Evolutionary conservation across 129 eudicot genomes (phyloP).

Genomic region (Rutidosis leptorrhynchoides): DNA sequence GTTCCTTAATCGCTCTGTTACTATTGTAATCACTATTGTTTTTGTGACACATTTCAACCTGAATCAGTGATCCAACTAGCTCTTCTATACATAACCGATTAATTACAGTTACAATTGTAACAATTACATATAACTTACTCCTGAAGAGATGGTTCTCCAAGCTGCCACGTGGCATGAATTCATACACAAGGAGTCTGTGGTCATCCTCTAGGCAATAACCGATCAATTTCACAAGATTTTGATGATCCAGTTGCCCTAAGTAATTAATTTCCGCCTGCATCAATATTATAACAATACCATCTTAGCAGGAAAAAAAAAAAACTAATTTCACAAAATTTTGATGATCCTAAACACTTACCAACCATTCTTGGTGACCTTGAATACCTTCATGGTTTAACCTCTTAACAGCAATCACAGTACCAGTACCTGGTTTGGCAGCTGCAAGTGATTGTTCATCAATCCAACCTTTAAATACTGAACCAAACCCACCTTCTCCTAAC

Average conservation of each 20-base stretch:
- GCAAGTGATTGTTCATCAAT: conserved; percentile 60
- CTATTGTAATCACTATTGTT: background rate
- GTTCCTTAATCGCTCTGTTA: background rate
- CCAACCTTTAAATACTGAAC: conserved; percentile 83
- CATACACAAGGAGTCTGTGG: conserved; percentile 68
- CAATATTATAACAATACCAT: conserved; percentile 4
- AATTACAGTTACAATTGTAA: too few relatives aligned
- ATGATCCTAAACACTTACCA: too few relatives aligned
- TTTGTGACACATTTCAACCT: background rate
- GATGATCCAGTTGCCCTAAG: conserved; percentile 69
- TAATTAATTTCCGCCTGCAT: conserved; percentile 66
- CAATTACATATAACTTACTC: conserved; percentile 40
- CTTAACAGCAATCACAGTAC: conserved; percentile 66
- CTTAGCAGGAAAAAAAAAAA: background rate
- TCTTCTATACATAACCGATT: too few relatives aligned
- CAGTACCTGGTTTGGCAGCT: conserved; percentile 63
- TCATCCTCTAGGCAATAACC: conserved; percentile 79
- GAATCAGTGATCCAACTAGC: too few relatives aligned
- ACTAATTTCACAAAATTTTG: too few relatives aligned
- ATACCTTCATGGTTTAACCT: conserved; percentile 63
- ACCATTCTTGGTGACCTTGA: conserved; percentile 81
- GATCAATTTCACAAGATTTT: conserved; percentile 62
- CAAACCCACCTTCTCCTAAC: conserved; percentile 81
- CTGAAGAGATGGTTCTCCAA: conserved; percentile 80
- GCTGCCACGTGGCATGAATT: conserved; percentile 88